Conservation (phyloP, 2,329 filamentous ascomycete species). For the Cladosporium sp. region DNA sequence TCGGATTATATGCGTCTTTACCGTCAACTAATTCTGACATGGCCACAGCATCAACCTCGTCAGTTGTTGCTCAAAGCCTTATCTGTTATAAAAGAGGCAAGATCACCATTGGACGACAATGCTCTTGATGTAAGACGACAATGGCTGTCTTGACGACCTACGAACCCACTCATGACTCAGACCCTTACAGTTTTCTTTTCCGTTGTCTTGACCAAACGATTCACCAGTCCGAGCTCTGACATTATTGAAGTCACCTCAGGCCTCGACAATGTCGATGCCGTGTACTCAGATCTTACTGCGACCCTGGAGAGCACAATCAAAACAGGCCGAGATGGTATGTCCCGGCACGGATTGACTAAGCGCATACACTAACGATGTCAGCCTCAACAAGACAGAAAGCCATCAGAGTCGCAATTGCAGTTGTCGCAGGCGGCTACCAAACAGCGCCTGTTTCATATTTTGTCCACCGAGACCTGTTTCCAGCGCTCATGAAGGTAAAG, state of each 20-base stretch:
- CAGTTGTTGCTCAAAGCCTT: constrained; percentile 78
- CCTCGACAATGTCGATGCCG: constrained; percentile 80
- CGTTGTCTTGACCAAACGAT: constrained; percentile 81
- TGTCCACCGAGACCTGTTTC: constrained; percentile 91
- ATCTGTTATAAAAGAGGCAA: constrained; percentile 63
- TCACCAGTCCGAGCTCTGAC: constrained; percentile 92
- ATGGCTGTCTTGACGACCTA: constrained; percentile 11
- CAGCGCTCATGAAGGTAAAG: constrained; percentile 85
- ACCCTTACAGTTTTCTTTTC: constrained; percentile 88
- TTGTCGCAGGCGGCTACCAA: constrained; percentile 92
- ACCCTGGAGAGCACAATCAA: constrained; percentile 81
- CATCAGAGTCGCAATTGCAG: constrained; percentile 76
- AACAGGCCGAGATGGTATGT: constrained; percentile 69
- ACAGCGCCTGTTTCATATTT: constrained; percentile 94
- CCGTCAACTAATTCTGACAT: not conserved
- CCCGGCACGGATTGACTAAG: not conserved
- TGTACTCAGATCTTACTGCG: constrained; percentile 86
- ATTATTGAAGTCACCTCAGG: constrained; percentile 89
- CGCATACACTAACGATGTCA: constrained; percentile 40
- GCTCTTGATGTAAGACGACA: constrained; percentile 74
- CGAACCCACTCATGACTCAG: constrained; percentile 57
- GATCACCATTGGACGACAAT: constrained; percentile 68
- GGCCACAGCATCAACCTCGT: constrained; percentile 63
- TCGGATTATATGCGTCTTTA: not conserved
- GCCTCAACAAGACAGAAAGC: constrained; percentile 77